Evolutionary conservation across 1,284 basidiomycete species (phyloP).

Genomic region (Fomitopsis pinicola): DNA sequence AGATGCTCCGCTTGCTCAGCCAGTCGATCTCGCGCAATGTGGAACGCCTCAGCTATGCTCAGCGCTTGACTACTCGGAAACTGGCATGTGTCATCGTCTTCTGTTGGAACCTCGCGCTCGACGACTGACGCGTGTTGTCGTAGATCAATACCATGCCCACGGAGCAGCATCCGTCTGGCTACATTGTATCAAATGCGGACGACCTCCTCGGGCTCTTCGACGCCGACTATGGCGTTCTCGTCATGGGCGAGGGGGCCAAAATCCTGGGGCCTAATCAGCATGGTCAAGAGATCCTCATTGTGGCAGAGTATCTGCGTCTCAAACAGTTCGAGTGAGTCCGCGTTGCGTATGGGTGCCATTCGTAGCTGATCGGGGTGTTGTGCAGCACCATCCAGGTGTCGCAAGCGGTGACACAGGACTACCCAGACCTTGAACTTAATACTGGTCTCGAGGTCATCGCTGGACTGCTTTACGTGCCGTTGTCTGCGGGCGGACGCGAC

Average conservation of each 20-base stretch:
- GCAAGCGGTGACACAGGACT: slow-evolving; percentile 68
- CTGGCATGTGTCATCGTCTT: slow-evolving; percentile 35
- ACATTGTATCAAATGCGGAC: slow-evolving; percentile 85
- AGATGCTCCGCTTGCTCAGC: slow-evolving; percentile 78
- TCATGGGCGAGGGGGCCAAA: slow-evolving; percentile 85
- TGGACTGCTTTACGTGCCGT: slow-evolving; percentile 76
- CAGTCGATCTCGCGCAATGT: slow-evolving; percentile 85
- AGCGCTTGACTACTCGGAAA: slow-evolving; percentile 75
- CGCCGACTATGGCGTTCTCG: slow-evolving; percentile 81
- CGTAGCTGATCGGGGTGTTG: not conserved
- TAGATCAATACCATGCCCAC: slow-evolving; percentile 79
- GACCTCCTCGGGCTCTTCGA: slow-evolving; percentile 82
- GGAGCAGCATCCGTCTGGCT: slow-evolving; percentile 73
- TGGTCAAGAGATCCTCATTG: slow-evolving; percentile 82
- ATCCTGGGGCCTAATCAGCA: slow-evolving; percentile 78
- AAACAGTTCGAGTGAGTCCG: slow-evolving; percentile 64
- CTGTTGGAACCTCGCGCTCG: not conserved
- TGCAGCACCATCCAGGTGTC: slow-evolving; percentile 58
- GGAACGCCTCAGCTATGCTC: slow-evolving; percentile 79
- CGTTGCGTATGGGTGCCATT: not conserved
- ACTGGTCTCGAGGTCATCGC: slow-evolving; percentile 72
- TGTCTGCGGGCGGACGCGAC: slow-evolving; percentile 68
- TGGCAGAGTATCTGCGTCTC: slow-evolving; percentile 82
- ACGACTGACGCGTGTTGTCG: not conserved
- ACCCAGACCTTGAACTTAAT: slow-evolving; percentile 70